Evolutionary conservation across 495 filamentous ascomycete species (phyloP).

Genomic region (Penicillium argentinense): DNA sequence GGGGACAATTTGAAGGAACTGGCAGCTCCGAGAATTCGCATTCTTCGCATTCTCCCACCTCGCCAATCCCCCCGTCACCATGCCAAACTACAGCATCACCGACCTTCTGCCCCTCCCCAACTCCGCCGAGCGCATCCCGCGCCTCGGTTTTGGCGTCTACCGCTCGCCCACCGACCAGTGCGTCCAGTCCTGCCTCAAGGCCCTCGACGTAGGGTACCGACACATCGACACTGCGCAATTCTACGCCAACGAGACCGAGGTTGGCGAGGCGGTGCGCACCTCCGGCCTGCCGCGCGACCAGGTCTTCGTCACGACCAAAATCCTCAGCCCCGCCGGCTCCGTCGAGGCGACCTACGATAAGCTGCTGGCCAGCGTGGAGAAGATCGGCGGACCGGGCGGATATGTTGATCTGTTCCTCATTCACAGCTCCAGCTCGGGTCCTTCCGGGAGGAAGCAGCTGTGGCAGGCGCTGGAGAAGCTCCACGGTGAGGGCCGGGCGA

Average conservation of each 20-base stretch:
- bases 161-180: slow-evolving; percentile 52
- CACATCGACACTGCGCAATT: slow-evolving; percentile 74
- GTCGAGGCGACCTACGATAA: slow-evolving; percentile 58
- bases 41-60: too few species aligned
- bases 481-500: slow-evolving; percentile 55
- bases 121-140: slow-evolving; percentile 55
- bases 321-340: slow-evolving; percentile 55
- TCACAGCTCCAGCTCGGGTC: slow-evolving; percentile 58
- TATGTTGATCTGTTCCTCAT: slow-evolving; percentile 74
- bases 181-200: slow-evolving; percentile 55
- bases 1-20: too few species aligned
- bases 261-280: slow-evolving; percentile 60
- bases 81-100: slow-evolving; percentile 30
- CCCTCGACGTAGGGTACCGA: slow-evolving; percentile 65
- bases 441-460: slow-evolving; percentile 53
- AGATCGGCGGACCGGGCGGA: slow-evolving; percentile 57
- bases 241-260: slow-evolving; percentile 66
- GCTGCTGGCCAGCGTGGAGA: slow-evolving; percentile 59
- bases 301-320: slow-evolving; percentile 69
- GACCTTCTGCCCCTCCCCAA: slow-evolving; percentile 57
- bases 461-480: slow-evolving; percentile 67
- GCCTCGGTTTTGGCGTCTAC: slow-evolving; percentile 76
- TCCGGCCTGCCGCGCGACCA: slow-evolving; percentile 55
- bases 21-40: too few species aligned
- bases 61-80: not conserved